Evolutionary conservation across 148 eudicot genomes (phyloP).

Genomic region (Agrostemma githago): DNA sequence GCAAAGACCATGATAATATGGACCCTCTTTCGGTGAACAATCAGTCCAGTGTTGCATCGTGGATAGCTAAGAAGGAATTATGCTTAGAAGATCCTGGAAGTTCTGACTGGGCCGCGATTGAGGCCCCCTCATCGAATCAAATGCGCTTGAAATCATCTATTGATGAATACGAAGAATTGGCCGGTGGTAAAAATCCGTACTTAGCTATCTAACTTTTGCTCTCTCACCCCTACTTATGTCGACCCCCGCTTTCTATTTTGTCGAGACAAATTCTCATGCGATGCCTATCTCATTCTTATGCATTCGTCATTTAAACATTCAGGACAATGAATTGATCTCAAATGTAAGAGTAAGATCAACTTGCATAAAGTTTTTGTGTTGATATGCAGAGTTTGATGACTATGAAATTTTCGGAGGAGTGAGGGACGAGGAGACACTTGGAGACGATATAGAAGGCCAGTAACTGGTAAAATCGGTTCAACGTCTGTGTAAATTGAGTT

Average conservation of each 20-base stretch:
- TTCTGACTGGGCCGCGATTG: conserved; percentile 65
- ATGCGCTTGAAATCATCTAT: conserved; percentile 37
- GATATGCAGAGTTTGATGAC: conserved; percentile 71
- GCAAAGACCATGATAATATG: conserved; percentile 43
- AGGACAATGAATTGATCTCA: neutral
- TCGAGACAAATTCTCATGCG: neutral
- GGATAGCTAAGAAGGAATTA: conserved; percentile 53
- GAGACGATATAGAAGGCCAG: conserved; percentile 20
- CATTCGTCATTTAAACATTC: neutral
- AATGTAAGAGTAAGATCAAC: neutral
- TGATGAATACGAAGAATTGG: conserved; percentile 63
- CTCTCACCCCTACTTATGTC: neutral
- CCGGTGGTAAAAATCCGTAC: conserved; percentile 41
- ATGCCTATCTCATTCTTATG: neutral
- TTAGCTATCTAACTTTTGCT: neutral
- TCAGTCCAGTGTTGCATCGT: conserved; percentile 41
- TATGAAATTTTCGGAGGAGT: conserved; percentile 60
- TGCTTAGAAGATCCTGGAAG: conserved; percentile 49
- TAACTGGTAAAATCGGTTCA: conserved; percentile 8
- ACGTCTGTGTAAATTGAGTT: neutral
- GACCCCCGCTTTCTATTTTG: neutral
- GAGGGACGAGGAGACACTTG: conserved; percentile 48
- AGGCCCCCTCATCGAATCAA: conserved; percentile 46
- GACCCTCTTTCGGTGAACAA: conserved; percentile 61
- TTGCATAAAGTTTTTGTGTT: neutral